Evolutionary conservation across 306 rosid genomes (phyloP).

Genomic region (Glycyrrhiza uralensis): DNA sequence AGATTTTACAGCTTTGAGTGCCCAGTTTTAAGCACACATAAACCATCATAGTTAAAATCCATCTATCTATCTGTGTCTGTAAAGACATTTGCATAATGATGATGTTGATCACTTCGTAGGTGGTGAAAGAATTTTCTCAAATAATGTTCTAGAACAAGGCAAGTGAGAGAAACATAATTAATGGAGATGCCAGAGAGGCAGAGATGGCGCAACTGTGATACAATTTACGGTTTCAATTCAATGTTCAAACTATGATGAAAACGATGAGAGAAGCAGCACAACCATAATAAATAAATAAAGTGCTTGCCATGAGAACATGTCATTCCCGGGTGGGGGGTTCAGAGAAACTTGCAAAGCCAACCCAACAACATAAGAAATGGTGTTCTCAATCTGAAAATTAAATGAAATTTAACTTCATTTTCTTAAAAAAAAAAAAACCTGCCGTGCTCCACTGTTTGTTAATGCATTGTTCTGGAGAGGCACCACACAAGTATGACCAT

Average conservation of each 20-base stretch:
- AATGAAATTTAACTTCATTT: background rate
- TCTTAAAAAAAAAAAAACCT: slow-evolving; percentile 45
- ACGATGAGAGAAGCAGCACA: background rate
- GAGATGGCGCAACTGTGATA: background rate
- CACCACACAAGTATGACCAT: slow-evolving; percentile 76
- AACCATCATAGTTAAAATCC: background rate
- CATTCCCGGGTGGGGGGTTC: background rate
- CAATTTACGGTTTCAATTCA: background rate
- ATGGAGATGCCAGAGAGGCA: background rate
- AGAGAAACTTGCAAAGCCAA: slow-evolving; percentile 9
- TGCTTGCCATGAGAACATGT: background rate
- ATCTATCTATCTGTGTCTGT: background rate
- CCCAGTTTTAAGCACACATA: background rate
- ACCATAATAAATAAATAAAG: background rate
- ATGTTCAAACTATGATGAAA: background rate
- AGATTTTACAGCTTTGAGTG: background rate
- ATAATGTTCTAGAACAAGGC: background rate
- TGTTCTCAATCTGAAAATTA: slow-evolving; percentile 3
- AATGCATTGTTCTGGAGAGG: slow-evolving; percentile 89
- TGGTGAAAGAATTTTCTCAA: background rate
- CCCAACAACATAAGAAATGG: background rate
- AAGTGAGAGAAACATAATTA: background rate
- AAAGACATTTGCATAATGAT: background rate
- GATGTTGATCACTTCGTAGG: background rate
- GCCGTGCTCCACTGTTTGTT: slow-evolving; percentile 49